Conservation (phyloP, 805 yeast genomes). For the Candida ulmi region DNA sequence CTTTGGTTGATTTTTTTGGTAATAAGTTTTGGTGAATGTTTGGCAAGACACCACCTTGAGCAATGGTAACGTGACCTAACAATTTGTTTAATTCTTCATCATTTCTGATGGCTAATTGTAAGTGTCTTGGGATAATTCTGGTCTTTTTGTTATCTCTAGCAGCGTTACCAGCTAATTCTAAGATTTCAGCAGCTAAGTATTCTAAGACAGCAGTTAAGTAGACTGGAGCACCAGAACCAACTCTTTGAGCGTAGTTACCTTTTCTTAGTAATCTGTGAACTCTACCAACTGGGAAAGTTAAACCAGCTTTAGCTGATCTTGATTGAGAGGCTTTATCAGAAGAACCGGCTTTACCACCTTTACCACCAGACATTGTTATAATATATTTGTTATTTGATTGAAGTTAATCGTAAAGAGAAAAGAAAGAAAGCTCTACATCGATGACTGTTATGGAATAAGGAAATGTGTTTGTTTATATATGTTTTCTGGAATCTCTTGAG, state of each 20-base stretch:
- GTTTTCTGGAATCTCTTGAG: not conserved
- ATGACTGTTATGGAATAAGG: not conserved
- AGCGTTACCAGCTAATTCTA: constrained; percentile 98
- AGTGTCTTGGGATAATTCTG: constrained; percentile 98
- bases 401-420: not conserved
- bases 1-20: constrained; percentile 63
- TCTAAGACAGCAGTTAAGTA: constrained; percentile 95
- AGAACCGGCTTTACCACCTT: constrained; percentile 90
- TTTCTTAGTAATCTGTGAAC: constrained; percentile 94
- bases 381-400: constrained; percentile 4
- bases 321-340: constrained; percentile 95
- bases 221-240: constrained; percentile 99
- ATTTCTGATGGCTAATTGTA: constrained; percentile 97
- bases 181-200: constrained; percentile 95
- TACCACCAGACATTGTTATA: constrained; percentile 56
- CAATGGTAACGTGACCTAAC: constrained; percentile 89
- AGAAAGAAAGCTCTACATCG: not conserved
- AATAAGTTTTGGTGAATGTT: constrained; percentile 93
- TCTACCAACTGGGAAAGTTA: constrained; percentile 99
- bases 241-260: constrained; percentile 97
- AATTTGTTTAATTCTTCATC: constrained; percentile 98
- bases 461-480: not conserved
- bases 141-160: constrained; percentile 99
- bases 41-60: constrained; percentile 99
- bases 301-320: constrained; percentile 97